Evolutionary conservation across 306 rosid species (phyloP).

Genomic region (Vigna nakashimae): DNA sequence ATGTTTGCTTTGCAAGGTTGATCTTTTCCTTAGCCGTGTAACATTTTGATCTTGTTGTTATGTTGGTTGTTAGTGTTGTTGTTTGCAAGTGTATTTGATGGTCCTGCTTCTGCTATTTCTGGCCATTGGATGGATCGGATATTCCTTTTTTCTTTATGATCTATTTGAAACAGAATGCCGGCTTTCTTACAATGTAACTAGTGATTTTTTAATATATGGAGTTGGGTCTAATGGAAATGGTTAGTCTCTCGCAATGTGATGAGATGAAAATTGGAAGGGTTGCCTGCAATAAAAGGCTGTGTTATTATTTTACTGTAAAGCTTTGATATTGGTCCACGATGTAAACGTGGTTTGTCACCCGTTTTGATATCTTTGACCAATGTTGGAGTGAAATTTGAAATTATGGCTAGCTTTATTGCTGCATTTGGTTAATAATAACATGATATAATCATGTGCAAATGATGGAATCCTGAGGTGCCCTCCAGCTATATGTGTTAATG

Average conservation of each 20-base stretch:
- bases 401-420: neutral
- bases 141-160: constrained; percentile 9
- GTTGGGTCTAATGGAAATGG: no score
- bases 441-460: neutral
- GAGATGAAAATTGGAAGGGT: neutral
- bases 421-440: neutral
- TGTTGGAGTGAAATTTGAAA: constrained; percentile 10
- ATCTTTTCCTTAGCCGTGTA: neutral
- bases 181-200: neutral
- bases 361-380: constrained; percentile 9
- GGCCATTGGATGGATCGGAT: constrained; percentile 22
- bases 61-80: neutral
- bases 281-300: neutral
- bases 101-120: neutral
- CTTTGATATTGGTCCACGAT: neutral
- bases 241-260: neutral
- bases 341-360: neutral
- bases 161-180: constrained; percentile 1
- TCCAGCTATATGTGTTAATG: constrained; percentile 14
- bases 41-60: constrained; percentile 28
- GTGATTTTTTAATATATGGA: neutral
- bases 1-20: neutral
- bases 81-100: constrained; percentile 2
- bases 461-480: constrained; percentile 15
- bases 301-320: neutral